These are phyloP conservation scores for Epichloe sp. DNA, from an alignment of 2,329 filamentous ascomycete genomes.

Conservation along the genomic window DNA sequence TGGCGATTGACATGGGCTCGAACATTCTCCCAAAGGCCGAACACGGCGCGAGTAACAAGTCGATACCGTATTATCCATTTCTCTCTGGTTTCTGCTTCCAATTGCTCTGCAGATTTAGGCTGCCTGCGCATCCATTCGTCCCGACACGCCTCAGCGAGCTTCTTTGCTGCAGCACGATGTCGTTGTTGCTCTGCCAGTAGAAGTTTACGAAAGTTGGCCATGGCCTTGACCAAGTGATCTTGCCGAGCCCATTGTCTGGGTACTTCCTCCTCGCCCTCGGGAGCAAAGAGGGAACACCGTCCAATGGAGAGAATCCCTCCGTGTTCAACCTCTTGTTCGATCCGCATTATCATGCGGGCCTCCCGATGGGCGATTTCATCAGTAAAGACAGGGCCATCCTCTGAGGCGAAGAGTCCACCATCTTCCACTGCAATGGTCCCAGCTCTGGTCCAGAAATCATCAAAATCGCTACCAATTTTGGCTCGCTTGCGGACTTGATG, in stretches of 20 bases:
- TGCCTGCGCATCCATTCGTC: conserved; percentile 64
- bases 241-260: conserved; percentile 71
- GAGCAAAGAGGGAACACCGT: conserved; percentile 58
- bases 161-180: conserved; percentile 66
- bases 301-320: conserved; percentile 63
- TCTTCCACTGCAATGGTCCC: conserved; percentile 40
- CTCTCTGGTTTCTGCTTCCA: conserved; percentile 64
- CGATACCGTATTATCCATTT: conserved; percentile 57
- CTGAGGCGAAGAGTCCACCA: conserved; percentile 40
- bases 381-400: conserved; percentile 45
- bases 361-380: conserved; percentile 53
- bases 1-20: conserved; percentile 46
- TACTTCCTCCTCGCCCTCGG: conserved; percentile 60
- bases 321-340: conserved; percentile 59
- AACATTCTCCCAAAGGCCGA: conserved; percentile 52
- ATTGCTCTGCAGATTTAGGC: conserved; percentile 65
- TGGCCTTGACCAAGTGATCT: conserved; percentile 73
- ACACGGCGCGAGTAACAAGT: conserved; percentile 47
- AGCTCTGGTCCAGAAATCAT: conserved; percentile 43
- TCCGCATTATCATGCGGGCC: conserved; percentile 52
- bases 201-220: conserved; percentile 66
- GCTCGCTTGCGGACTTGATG: conserved; percentile 40
- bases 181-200: conserved; percentile 66
- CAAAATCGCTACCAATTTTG: conserved; percentile 40
- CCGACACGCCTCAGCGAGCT: conserved; percentile 63